Evolutionary conservation across 169 alveolate genomes (phyloP).

Genomic region (Plasmodium reichenowi): DNA sequence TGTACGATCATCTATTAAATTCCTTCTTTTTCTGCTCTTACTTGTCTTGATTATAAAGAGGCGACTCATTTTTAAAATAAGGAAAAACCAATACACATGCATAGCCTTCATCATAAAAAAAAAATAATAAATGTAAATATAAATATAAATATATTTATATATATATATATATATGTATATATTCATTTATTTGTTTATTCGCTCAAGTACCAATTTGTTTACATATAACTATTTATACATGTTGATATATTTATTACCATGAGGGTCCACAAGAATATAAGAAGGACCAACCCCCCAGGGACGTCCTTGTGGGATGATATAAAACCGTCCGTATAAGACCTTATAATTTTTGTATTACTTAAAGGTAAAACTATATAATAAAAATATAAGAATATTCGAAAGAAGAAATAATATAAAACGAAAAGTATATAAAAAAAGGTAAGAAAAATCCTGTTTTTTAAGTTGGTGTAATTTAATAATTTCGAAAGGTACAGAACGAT

Average conservation of each 20-base stretch:
- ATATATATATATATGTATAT: neutral
- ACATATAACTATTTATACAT: no score
- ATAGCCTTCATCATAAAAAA: constrained; percentile 22
- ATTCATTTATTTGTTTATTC: neutral
- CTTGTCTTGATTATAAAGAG: constrained; percentile 29
- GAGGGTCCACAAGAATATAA: constrained; percentile 42
- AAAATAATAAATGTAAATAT: neutral
- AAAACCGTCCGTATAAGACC: constrained; percentile 64
- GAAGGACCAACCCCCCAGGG: constrained; percentile 37
- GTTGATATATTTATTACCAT: constrained; percentile 20
- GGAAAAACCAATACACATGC: constrained; percentile 70
- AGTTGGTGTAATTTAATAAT: constrained; percentile 61
- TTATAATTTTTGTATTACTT: constrained; percentile 27
- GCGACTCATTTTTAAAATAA: constrained; percentile 63
- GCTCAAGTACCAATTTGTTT: no score
- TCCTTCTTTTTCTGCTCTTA: constrained; percentile 15
- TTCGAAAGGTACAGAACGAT: constrained; percentile 80
- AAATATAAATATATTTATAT: neutral
- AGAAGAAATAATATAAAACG: constrained; percentile 69
- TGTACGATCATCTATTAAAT: neutral
- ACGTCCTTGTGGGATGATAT: constrained; percentile 41
- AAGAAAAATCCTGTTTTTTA: constrained; percentile 7
- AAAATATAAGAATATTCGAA: constrained; percentile 42
- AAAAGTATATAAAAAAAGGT: constrained; percentile 32
- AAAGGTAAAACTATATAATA: constrained; percentile 66